phyloP scores from a whole-genome alignment of 768 basidiomycete species.

The Kwoniella sp. region DNA sequence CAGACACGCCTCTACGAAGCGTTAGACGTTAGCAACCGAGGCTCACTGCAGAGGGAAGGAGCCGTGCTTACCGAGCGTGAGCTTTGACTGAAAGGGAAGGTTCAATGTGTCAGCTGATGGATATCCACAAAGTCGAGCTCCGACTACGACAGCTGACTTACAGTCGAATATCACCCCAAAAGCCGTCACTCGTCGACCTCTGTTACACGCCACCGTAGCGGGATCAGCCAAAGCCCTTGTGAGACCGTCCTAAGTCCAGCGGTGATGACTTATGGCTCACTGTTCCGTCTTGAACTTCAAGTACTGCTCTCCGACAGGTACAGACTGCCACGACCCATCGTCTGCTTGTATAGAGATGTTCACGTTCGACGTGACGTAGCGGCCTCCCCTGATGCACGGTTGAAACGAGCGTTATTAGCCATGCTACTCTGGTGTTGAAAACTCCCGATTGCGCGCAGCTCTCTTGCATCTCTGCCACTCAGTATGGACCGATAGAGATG shows the following conservation, averaged over 20 bases:
- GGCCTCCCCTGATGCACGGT: slow-evolving; percentile 60
- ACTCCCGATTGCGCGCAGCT: too few relatives aligned
- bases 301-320: slow-evolving; percentile 62
- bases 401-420: slow-evolving; percentile 5
- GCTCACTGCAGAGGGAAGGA: too few relatives aligned
- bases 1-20: slow-evolving; percentile 64
- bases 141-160: slow-evolving; percentile 13
- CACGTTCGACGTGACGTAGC: slow-evolving; percentile 81
- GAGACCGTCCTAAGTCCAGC: slow-evolving; percentile 7
- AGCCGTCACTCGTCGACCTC: slow-evolving; percentile 73
- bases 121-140: background rate
- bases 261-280: slow-evolving; percentile 62
- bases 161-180: slow-evolving; percentile 79
- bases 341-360: slow-evolving; percentile 72
- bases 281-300: slow-evolving; percentile 73
- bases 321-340: slow-evolving; percentile 48
- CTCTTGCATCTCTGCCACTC: too few relatives aligned
- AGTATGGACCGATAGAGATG: too few relatives aligned
- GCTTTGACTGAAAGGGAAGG: slow-evolving; percentile 32
- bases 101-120: slow-evolving; percentile 5
- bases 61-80: slow-evolving; percentile 61
- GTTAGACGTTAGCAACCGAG: slow-evolving; percentile 11
- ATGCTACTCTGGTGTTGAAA: background rate
- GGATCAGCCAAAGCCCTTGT: background rate
- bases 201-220: slow-evolving; percentile 41